Evolutionary conservation across 345 rosid species (phyloP).

Genomic region (Jatropha curcas): DNA sequence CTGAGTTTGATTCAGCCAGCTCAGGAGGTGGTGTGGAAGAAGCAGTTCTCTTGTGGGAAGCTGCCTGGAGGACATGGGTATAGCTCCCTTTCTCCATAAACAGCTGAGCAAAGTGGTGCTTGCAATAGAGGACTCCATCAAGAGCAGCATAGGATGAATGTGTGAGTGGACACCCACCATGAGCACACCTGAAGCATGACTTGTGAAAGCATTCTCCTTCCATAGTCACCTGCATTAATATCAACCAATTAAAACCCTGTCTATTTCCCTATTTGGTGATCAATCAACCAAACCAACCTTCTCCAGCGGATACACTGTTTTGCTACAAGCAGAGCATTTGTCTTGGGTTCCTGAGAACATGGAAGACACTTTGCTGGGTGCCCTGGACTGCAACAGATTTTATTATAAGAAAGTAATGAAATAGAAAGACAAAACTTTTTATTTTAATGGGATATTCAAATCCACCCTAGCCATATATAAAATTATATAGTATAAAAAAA

Average conservation of each 20-base stretch:
- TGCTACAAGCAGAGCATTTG: slow-evolving; percentile 69
- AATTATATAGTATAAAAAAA: too few relatives aligned
- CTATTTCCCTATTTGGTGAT: too few relatives aligned
- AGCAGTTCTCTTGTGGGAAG: slow-evolving; percentile 58
- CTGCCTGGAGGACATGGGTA: slow-evolving; percentile 73
- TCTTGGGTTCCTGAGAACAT: slow-evolving; percentile 81
- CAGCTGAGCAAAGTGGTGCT: slow-evolving; percentile 81
- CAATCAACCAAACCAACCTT: slow-evolving; percentile 53
- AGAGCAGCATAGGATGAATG: slow-evolving; percentile 76
- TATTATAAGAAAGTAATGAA: neutral
- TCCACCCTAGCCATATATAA: too few relatives aligned
- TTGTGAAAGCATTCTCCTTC: slow-evolving; percentile 88
- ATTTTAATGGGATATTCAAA: neutral
- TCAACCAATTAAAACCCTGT: neutral
- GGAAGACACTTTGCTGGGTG: slow-evolving; percentile 71
- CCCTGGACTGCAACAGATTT: slow-evolving; percentile 47
- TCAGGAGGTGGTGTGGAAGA: slow-evolving; percentile 57
- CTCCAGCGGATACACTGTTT: slow-evolving; percentile 82
- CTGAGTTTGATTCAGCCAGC: slow-evolving; percentile 26
- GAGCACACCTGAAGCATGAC: slow-evolving; percentile 85
- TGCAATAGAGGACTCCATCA: slow-evolving; percentile 80
- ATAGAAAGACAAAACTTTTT: neutral
- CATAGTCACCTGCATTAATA: slow-evolving; percentile 56
- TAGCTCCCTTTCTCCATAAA: slow-evolving; percentile 92
- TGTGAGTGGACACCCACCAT: slow-evolving; percentile 71